Percentiles rank a stretch among this genome's conserved stretches.
These are phyloP conservation scores for Brassica juncea DNA, from an alignment of 345 rosid species.

Conservation along the genomic window DNA sequence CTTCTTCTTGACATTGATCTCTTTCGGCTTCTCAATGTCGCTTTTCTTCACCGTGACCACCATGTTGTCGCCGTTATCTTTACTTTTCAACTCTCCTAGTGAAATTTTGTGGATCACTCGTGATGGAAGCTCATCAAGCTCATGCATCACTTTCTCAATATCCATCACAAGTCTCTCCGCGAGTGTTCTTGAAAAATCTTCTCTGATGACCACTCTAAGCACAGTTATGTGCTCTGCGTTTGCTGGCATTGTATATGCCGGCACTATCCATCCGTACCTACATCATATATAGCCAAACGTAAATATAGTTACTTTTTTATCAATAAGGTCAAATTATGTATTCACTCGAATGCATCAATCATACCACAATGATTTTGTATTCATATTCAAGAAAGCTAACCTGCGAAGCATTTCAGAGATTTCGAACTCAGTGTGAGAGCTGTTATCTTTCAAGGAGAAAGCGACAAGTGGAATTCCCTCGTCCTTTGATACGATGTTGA, in stretches of 20 bases:
- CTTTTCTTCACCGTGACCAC: background rate
- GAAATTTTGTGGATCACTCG: background rate
- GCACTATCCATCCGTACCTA: background rate
- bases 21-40: background rate
- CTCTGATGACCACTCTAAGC: background rate
- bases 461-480: background rate
- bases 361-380: too few relatives aligned
- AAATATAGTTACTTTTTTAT: background rate
- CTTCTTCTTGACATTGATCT: background rate
- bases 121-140: background rate
- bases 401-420: background rate
- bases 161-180: background rate
- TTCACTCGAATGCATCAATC: too few relatives aligned
- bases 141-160: slow-evolving; percentile 1
- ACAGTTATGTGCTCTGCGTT: background rate
- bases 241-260: background rate
- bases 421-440: background rate
- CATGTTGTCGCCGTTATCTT: slow-evolving; percentile 1
- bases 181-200: background rate
- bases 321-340: too few relatives aligned
- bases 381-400: background rate
- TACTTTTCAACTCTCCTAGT: background rate
- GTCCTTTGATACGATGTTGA: background rate
- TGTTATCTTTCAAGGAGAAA: background rate
- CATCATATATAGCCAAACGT: background rate